Percentiles rank a stretch among this genome's conserved stretches.
Evolutionary conservation across 192 early-diverging fungal species (phyloP).

Genomic region (Backusella tuberculispora): DNA sequence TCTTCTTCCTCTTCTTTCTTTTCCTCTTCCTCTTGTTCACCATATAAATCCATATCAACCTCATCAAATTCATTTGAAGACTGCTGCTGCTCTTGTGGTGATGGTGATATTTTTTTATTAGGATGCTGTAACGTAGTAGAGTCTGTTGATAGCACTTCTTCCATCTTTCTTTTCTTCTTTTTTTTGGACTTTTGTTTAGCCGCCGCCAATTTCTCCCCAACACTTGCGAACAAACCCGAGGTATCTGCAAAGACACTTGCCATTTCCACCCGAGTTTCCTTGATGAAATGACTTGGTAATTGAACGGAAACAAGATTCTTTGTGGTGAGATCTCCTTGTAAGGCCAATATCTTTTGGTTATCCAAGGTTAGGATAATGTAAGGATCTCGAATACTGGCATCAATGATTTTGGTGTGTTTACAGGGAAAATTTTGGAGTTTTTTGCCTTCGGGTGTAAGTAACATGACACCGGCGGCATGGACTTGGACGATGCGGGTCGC

Average conservation of each 20-base stretch:
- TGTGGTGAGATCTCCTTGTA: conserved; percentile 59
- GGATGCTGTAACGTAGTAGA: neutral
- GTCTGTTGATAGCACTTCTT: neutral
- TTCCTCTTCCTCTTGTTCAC: conserved; percentile 24
- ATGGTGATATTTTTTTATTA: neutral
- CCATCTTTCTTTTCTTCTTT: conserved; percentile 10
- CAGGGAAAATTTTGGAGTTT: conserved; percentile 55
- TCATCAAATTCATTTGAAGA: conserved; percentile 49
- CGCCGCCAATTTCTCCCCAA: conserved; percentile 3
- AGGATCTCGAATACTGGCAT: conserved; percentile 78
- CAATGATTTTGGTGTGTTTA: conserved; percentile 59
- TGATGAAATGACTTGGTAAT: conserved; percentile 43
- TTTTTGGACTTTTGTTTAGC: conserved; percentile 1
- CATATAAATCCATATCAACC: conserved; percentile 51
- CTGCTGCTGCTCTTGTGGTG: neutral
- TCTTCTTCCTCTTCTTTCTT: neutral
- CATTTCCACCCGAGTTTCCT: conserved; percentile 40
- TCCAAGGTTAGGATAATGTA: conserved; percentile 77
- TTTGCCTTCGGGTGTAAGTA: conserved; percentile 71
- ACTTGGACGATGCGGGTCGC: conserved; percentile 84
- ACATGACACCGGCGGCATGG: conserved; percentile 67
- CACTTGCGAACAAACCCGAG: conserved; percentile 29
- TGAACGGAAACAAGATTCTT: conserved; percentile 44
- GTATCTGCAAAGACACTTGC: conserved; percentile 61
- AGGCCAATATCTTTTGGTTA: conserved; percentile 62